Percentiles rank a stretch among this genome's conserved stretches.
phyloP scores from a whole-genome alignment of 192 early-diverging fungal species.

The Dissophora globulifera region DNA sequence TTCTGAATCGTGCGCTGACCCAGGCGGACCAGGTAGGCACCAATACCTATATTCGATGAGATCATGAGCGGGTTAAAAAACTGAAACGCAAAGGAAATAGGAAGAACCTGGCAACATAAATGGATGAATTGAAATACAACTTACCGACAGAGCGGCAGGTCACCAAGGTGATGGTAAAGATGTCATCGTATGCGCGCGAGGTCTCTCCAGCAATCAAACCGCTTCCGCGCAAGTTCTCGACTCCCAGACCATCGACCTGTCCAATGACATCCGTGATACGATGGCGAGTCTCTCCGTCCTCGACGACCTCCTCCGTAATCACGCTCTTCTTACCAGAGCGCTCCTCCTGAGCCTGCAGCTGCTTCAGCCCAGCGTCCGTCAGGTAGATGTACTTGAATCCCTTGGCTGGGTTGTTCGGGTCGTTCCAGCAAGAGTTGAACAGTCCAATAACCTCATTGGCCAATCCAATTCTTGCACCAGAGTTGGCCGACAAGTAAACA shows the following conservation, averaged over 20 bases:
- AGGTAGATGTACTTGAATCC: conserved; percentile 97
- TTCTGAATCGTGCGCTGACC: conserved; percentile 98
- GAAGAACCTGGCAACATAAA: too few species aligned
- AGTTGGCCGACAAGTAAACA: conserved; percentile 97
- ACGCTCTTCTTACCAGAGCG: conserved; percentile 70
- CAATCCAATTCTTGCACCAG: conserved; percentile 97
- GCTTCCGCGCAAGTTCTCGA: conserved; percentile 96
- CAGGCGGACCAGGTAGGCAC: conserved; percentile 97
- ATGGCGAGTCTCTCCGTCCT: conserved; percentile 82
- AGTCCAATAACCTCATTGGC: conserved; percentile 90
- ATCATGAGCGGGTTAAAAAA: too few species aligned
- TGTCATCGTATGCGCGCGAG: conserved; percentile 95
- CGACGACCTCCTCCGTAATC: conserved; percentile 74
- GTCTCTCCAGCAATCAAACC: conserved; percentile 99
- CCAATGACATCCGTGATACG: conserved; percentile 92
- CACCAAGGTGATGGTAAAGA: conserved; percentile 96
- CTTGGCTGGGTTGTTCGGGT: conserved; percentile 79
- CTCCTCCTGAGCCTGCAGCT: conserved; percentile 66
- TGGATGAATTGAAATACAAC: conserved; percentile 5
- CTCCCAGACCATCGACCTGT: conserved; percentile 86
- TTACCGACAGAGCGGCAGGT: conserved; percentile 96
- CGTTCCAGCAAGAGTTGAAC: conserved; percentile 91
- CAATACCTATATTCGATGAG: conserved; percentile 79
- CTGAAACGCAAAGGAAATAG: too few species aligned
- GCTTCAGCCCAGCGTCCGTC: conserved; percentile 74